These are phyloP conservation scores for Pulveroboletus sp. DNA, from an alignment of 768 basidiomycete species.

Conservation along the genomic window DNA sequence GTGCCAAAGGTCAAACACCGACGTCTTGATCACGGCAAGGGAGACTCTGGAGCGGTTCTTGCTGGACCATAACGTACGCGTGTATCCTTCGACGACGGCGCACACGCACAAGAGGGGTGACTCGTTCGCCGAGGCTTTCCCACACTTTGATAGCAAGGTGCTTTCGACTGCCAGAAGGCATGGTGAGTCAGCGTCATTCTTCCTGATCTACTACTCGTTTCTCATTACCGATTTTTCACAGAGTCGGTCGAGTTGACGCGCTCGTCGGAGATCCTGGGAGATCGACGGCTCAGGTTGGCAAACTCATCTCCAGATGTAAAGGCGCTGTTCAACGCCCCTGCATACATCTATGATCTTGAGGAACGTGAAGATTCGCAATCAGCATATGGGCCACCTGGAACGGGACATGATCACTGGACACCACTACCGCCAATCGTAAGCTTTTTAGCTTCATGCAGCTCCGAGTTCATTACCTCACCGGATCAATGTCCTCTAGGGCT, in stretches of 20 bases:
- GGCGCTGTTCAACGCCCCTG: slow-evolving; percentile 84
- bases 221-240: slow-evolving; percentile 26
- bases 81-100: slow-evolving; percentile 75
- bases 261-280: slow-evolving; percentile 56
- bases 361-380: slow-evolving; percentile 63
- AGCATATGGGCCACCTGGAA: slow-evolving; percentile 48
- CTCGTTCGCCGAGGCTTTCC: slow-evolving; percentile 92
- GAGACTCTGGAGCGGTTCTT: slow-evolving; percentile 94
- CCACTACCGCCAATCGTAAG: slow-evolving; percentile 72
- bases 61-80: slow-evolving; percentile 75
- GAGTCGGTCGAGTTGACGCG: slow-evolving; percentile 78
- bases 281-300: slow-evolving; percentile 74
- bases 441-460: slow-evolving; percentile 9
- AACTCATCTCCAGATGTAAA: slow-evolving; percentile 94
- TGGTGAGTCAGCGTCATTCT: slow-evolving; percentile 36
- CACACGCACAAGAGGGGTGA: slow-evolving; percentile 83
- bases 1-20: slow-evolving; percentile 92
- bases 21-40: slow-evolving; percentile 83
- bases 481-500: slow-evolving; percentile 42
- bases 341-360: slow-evolving; percentile 78
- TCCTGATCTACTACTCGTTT: slow-evolving; percentile 29
- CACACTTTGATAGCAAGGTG: slow-evolving; percentile 94
- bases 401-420: slow-evolving; percentile 69
- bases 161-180: slow-evolving; percentile 72
- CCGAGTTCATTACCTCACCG: slow-evolving; percentile 20